A percentile compares a stretch with the other conserved stretches of the same genome.
Evolutionary conservation across 1,284 basidiomycete species (phyloP).

Genomic region (Irpex sp.): DNA sequence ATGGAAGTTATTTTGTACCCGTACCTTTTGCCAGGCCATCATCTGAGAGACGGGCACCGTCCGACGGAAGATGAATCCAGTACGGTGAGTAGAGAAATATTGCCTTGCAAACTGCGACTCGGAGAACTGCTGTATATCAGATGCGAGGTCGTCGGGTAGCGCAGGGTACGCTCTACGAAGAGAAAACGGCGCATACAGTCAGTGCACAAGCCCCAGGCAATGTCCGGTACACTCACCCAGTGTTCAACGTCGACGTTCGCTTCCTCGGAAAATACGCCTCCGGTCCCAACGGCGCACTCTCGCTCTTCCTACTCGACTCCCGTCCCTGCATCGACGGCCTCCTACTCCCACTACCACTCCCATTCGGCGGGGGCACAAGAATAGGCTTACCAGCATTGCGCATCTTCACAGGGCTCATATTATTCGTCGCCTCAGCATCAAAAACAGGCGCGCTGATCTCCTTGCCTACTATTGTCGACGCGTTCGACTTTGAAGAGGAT

Average conservation of each 20-base stretch:
- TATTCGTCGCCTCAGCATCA: slow-evolving; percentile 66
- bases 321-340: neutral
- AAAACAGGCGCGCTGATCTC: slow-evolving; percentile 60
- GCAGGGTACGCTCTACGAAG: slow-evolving; percentile 55
- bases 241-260: slow-evolving; percentile 43
- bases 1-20: slow-evolving; percentile 1
- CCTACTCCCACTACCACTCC: neutral
- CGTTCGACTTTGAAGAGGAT: neutral
- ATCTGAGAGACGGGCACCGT: slow-evolving; percentile 76
- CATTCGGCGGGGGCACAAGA: slow-evolving; percentile 36
- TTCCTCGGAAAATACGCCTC: slow-evolving; percentile 1
- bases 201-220: neutral
- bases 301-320: neutral
- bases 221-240: slow-evolving; percentile 46
- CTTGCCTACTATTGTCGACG: slow-evolving; percentile 42
- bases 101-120: slow-evolving; percentile 78
- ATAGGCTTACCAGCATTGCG: slow-evolving; percentile 63
- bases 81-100: slow-evolving; percentile 86
- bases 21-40: slow-evolving; percentile 86
- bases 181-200: neutral
- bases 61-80: slow-evolving; percentile 77
- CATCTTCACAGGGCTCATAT: slow-evolving; percentile 69
- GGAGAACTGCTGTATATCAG: slow-evolving; percentile 80
- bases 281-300: neutral
- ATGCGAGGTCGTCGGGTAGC: slow-evolving; percentile 71